A percentile compares a stretch with the other conserved stretches of the same genome.
phyloP scores from a whole-genome alignment of 345 rosid genomes.

The Hibiscus trionum region DNA sequence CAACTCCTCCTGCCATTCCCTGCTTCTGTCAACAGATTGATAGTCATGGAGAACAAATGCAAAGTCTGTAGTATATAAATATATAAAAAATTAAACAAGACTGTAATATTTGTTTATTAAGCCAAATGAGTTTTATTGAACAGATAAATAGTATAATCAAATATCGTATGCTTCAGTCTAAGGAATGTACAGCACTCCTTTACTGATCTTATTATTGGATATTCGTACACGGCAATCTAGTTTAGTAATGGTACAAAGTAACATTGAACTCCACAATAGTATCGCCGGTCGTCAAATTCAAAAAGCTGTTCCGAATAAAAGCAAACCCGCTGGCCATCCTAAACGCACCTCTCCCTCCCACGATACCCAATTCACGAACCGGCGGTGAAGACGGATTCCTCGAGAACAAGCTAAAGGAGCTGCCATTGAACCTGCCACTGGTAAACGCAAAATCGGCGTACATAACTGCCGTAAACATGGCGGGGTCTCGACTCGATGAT shows the following conservation, averaged over 20 bases:
- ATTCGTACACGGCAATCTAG: background rate
- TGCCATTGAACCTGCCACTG: slow-evolving; percentile 29
- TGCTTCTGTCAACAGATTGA: too few relatives aligned
- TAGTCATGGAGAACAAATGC: too few relatives aligned
- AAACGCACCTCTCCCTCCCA: slow-evolving; percentile 33
- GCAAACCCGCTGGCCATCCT: slow-evolving; percentile 41
- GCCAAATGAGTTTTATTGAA: too few relatives aligned
- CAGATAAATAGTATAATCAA: too few relatives aligned
- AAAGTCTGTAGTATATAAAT: too few relatives aligned
- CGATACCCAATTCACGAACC: background rate
- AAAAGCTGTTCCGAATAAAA: slow-evolving; percentile 10
- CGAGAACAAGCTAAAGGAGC: slow-evolving; percentile 38
- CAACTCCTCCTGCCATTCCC: too few relatives aligned
- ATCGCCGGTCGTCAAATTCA: slow-evolving; percentile 27
- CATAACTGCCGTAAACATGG: slow-evolving; percentile 19
- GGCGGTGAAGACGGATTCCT: slow-evolving; percentile 30
- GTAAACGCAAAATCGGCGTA: slow-evolving; percentile 36
- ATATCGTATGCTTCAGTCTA: too few relatives aligned
- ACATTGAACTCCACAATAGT: slow-evolving; percentile 32
- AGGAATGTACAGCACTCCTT: too few relatives aligned
- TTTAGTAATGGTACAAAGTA: slow-evolving; percentile 20
- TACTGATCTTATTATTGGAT: too few relatives aligned
- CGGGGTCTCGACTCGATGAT: slow-evolving; percentile 17
- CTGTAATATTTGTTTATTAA: too few relatives aligned
- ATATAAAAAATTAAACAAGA: too few relatives aligned